Conservation (phyloP, 2,329 filamentous ascomycete species). For the Cladosporium phlei region DNA sequence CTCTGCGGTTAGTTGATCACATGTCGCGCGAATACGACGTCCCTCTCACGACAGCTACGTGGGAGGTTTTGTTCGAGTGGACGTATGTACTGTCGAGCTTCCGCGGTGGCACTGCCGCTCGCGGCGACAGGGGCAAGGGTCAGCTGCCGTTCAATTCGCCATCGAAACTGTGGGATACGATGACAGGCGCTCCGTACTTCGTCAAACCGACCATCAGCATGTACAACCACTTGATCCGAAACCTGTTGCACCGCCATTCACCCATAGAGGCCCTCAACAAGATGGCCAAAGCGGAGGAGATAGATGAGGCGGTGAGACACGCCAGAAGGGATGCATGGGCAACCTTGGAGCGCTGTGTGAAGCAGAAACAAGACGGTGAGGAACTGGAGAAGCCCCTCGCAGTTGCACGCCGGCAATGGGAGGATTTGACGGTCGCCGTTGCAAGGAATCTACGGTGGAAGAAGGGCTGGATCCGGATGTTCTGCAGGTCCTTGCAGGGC, state of each 20-base stretch:
- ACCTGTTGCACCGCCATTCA: conserved; percentile 16
- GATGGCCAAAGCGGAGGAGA: background rate
- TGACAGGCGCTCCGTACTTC: conserved; percentile 56
- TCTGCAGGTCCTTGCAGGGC: conserved; percentile 18
- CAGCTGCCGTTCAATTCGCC: conserved; percentile 44
- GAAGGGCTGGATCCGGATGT: conserved; percentile 27
- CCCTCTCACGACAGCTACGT: conserved; percentile 53
- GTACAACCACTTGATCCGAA: conserved; percentile 39
- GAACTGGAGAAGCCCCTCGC: background rate
- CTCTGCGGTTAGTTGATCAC: conserved; percentile 57
- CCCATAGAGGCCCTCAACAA: background rate
- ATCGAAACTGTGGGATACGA: conserved; percentile 52
- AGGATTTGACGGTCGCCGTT: conserved; percentile 11
- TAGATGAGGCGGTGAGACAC: background rate
- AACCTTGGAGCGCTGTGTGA: background rate
- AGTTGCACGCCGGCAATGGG: background rate
- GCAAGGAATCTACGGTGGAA: conserved; percentile 20
- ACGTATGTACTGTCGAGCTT: conserved; percentile 53
- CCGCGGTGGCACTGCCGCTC: conserved; percentile 29
- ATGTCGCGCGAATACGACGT: conserved; percentile 58
- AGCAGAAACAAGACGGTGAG: background rate
- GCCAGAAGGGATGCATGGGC: background rate
- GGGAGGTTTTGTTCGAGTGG: conserved; percentile 65
- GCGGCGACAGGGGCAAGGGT: conserved; percentile 30
- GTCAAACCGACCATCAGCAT: conserved; percentile 55